A percentile compares a stretch with the other conserved stretches of the same genome.
Conservation (phyloP, 1,139 yeast genomes). For the Pichia cactophila region DNA sequence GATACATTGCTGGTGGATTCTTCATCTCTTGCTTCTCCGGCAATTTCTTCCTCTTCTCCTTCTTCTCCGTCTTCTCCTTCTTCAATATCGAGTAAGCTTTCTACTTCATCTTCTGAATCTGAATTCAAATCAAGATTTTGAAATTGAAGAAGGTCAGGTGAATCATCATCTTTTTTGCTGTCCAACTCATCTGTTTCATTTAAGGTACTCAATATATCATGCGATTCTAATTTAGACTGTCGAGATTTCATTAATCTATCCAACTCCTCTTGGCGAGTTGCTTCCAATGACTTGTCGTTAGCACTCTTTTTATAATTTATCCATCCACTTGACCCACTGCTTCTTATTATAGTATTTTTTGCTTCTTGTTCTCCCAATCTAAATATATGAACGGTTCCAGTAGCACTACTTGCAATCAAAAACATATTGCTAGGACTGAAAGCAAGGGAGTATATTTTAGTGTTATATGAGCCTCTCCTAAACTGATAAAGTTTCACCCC, state of each 20-base stretch:
- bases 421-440: conserved; percentile 71
- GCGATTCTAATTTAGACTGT: conserved; percentile 6
- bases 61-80: background rate
- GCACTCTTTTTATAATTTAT: conserved; percentile 8
- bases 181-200: background rate
- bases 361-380: conserved; percentile 59
- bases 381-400: conserved; percentile 90
- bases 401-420: conserved; percentile 80
- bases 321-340: conserved; percentile 15
- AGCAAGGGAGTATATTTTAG: conserved; percentile 74
- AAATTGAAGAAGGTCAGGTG: background rate
- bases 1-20: too few relatives aligned
- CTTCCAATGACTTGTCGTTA: conserved; percentile 9
- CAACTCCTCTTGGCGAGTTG: conserved; percentile 13
- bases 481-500: conserved; percentile 84
- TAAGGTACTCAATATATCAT: background rate
- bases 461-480: conserved; percentile 90
- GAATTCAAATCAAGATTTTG: conserved; percentile 4
- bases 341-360: conserved; percentile 27
- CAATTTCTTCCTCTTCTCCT: conserved; percentile 1
- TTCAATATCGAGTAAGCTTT: conserved; percentile 9
- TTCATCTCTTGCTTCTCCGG: too few relatives aligned
- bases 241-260: conserved; percentile 11
- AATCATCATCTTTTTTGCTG: background rate
- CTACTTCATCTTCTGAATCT: conserved; percentile 18